A percentile compares a stretch with the other conserved stretches of the same genome.
These are phyloP conservation scores for Saccharomyces paradoxus DNA, from an alignment of 805 yeast genomes.

Conservation along the genomic window DNA sequence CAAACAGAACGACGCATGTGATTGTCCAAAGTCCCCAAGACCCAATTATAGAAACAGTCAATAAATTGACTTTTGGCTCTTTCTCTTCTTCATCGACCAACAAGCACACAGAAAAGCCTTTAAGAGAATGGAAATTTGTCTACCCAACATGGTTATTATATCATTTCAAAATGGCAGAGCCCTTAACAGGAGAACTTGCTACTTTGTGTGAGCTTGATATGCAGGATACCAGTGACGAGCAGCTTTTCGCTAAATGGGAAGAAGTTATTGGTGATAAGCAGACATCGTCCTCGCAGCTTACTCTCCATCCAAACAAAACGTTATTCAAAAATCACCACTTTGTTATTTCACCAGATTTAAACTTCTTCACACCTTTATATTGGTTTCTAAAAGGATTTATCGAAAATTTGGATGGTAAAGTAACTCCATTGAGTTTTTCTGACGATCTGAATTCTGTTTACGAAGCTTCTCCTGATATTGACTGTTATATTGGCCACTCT, in stretches of 20 bases:
- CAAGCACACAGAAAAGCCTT: neutral
- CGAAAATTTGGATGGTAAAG: conserved; percentile 46
- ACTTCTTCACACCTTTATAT: conserved; percentile 38
- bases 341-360: conserved; percentile 48
- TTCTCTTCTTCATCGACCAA: neutral
- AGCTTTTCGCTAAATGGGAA: conserved; percentile 7
- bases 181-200: conserved; percentile 16
- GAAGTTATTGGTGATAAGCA: conserved; percentile 8
- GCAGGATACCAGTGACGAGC: neutral
- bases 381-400: conserved; percentile 39
- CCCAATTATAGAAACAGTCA: conserved; percentile 48
- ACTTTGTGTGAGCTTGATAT: conserved; percentile 1
- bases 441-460: conserved; percentile 9
- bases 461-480: conserved; percentile 13
- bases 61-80: conserved; percentile 8
- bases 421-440: conserved; percentile 14
- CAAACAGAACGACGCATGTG: conserved; percentile 72
- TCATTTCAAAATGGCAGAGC: conserved; percentile 42
- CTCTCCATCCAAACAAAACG: conserved; percentile 2
- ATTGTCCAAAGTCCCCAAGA: conserved; percentile 52
- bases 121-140: conserved; percentile 38
- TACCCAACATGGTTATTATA: conserved; percentile 75
- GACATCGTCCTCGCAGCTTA: neutral
- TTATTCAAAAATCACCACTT: conserved; percentile 41
- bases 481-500: conserved; percentile 54